phyloP scores from a whole-genome alignment of 108 stramenopile genomes.

The Conticribra weissflogii region DNA sequence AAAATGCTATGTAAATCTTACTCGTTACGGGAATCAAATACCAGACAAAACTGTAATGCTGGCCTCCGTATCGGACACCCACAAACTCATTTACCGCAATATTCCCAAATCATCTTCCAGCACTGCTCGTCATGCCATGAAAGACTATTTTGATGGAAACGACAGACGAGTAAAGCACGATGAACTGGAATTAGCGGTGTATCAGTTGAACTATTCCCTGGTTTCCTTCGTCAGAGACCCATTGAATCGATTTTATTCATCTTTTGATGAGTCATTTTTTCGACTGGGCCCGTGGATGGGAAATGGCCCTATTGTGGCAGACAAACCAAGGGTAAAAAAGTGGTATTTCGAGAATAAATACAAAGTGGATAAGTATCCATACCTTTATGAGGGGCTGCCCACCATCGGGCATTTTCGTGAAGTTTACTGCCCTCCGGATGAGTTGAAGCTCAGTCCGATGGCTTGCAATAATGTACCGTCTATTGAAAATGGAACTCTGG shows the following conservation, averaged over 20 bases:
- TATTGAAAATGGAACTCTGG: conserved; percentile 44
- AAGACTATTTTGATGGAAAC: conserved; percentile 32
- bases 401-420: conserved; percentile 28
- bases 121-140: conserved; percentile 38
- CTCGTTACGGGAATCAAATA: conserved; percentile 26
- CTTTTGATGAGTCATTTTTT: conserved; percentile 45
- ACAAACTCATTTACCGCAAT: conserved; percentile 40
- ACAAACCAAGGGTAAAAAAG: conserved; percentile 26
- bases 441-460: not conserved
- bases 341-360: conserved; percentile 21
- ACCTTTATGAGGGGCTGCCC: conserved; percentile 35
- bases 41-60: not conserved
- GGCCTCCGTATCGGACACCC: conserved; percentile 15
- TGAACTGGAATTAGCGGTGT: conserved; percentile 11
- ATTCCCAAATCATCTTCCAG: conserved; percentile 42
- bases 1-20: conserved; percentile 36
- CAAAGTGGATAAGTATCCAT: conserved; percentile 40
- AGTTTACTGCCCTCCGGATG: conserved; percentile 30
- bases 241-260: conserved; percentile 42
- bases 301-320: conserved; percentile 1
- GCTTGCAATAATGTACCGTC: conserved; percentile 26
- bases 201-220: conserved; percentile 16
- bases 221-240: conserved; percentile 49
- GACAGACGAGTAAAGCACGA: conserved; percentile 21
- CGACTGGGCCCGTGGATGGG: conserved; percentile 50